Evolutionary conservation across 2,329 filamentous ascomycete species (phyloP).

Genomic region (Talaromyces sp.): DNA sequence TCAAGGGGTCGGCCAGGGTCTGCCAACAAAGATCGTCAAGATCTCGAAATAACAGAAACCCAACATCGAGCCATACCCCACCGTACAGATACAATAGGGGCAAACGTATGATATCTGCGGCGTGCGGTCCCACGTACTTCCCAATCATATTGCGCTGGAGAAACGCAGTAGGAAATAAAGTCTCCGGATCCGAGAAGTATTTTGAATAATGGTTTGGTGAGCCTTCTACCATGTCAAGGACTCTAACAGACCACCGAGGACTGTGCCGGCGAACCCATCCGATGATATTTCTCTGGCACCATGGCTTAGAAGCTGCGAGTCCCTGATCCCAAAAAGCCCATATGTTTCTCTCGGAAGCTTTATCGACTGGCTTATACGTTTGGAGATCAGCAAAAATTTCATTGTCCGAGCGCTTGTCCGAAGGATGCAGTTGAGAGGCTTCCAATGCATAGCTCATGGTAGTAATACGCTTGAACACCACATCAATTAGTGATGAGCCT

Average conservation of each 20-base stretch:
- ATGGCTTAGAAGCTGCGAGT: background rate
- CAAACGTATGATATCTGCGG: background rate
- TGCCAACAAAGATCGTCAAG: conserved; percentile 46
- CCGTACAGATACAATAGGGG: conserved; percentile 3
- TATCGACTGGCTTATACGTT: background rate
- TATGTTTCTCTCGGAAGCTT: background rate
- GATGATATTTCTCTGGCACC: background rate
- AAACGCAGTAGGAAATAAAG: background rate
- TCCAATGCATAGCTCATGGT: background rate
- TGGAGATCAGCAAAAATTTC: background rate
- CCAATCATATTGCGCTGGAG: background rate
- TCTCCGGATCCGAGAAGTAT: background rate
- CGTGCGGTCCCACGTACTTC: background rate
- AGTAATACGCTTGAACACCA: background rate
- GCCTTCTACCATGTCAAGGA: background rate
- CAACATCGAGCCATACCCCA: conserved; percentile 42
- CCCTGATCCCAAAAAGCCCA: background rate
- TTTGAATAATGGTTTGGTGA: background rate
- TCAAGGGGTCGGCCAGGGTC: conserved; percentile 33
- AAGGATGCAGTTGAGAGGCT: background rate
- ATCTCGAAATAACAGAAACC: conserved; percentile 40
- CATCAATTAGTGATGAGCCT: background rate
- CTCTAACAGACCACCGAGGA: background rate
- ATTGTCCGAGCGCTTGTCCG: background rate
- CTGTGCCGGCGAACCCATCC: background rate